Base-by-base conservation (phyloP, 2,329 filamentous ascomycete genomes). In the Ceratocystis huliohia region DNA sequence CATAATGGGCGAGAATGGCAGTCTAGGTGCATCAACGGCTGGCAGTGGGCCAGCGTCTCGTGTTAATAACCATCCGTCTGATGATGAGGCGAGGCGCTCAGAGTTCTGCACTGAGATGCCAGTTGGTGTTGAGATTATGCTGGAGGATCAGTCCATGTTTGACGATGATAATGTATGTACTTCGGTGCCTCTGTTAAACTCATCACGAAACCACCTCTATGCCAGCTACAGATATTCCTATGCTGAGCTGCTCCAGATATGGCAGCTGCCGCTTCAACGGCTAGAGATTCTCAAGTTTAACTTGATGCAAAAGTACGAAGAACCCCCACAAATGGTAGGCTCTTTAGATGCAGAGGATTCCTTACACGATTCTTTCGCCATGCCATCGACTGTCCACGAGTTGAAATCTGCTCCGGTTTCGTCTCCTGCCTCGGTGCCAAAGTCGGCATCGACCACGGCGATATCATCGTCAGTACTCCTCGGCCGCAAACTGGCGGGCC, bases 241-340 rank as follows among this genome's bases (percentile, higher is more conserved):
- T 70, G 84, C 85, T n/a, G 84, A 87, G 73, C 80, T 88, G 74
- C 78, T 88, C 2, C 85, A 85, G 69, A 82, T 84, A 74, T 88
- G 86, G 86, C 78, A 79, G 1, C 80, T 85, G 66, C 84, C 84
- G 0, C 75, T 88, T 3, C 79, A 83, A 41, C 79, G 85, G 20
- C 78, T 88, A 1, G 86, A 88, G 72, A 81, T 88, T 33, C 79
- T 88, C 75, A 88, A 88, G 71, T 88, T 88, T 71, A 87, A 87
- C 69, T 80, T 83, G 3, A 75, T 88, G 48, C 81, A 81, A 65
- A 37, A 20, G 30, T 30, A 59, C 56, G 56, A 59, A 7, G n/a
- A 15, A 8, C 20, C 17, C n/a, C 6, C 13, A n/a, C 28, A n/a
- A 5, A 7, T 37, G 30, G 20, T 17, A 59, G 28, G n/a, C 25